phyloP scores from a whole-genome alignment of 78 protist genomes.

The Dictyostelium discoideum region dicty_2.7 NC_007089.4:4110501-4111000 shows the following conservation, averaged over 20 bases:
- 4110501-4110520: conserved; percentile 93
- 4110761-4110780: background rate
- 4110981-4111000: conserved; percentile 74
- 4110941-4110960: conserved; percentile 35
- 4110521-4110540: conserved; percentile 89
- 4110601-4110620: conserved; percentile 47
- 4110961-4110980: conserved; percentile 23
- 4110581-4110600: conserved; percentile 57
- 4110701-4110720: background rate
- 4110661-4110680: background rate
- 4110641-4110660: conserved; percentile 1
- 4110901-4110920: conserved; percentile 57
- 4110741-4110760: background rate
- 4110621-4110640: conserved; percentile 53
- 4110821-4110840: background rate
- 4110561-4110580: conserved; percentile 50
- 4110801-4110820: background rate
- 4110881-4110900: conserved; percentile 35
- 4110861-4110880: background rate
- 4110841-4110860: background rate
- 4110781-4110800: background rate
- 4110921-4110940: conserved; percentile 76
- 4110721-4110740: background rate
- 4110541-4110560: conserved; percentile 80
- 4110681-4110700: background rate